These are phyloP conservation scores for Boletus tylopilopsis DNA, from an alignment of 768 basidiomycete species.

Conservation along the genomic window DNA sequence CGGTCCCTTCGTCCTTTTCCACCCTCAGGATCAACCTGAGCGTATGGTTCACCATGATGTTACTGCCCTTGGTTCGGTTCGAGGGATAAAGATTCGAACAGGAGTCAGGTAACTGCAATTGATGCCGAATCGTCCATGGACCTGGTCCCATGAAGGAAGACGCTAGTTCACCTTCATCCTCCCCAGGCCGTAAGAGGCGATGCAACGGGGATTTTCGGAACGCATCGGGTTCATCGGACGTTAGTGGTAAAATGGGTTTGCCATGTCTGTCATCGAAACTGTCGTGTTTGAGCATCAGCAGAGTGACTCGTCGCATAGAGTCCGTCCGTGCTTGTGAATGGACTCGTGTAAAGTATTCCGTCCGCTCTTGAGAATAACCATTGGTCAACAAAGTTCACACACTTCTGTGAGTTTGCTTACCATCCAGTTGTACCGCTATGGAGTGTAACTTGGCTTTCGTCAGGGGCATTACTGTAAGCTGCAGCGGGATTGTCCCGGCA, in stretches of 20 bases:
- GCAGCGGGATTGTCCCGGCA: constrained; percentile 77
- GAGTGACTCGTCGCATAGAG: constrained; percentile 51
- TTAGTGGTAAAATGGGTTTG: constrained; percentile 72
- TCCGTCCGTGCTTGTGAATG: constrained; percentile 69
- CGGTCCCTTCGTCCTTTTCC: constrained; percentile 67
- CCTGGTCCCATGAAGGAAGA: constrained; percentile 72
- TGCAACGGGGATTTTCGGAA: constrained; percentile 65
- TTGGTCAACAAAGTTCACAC: neutral
- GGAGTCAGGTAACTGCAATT: constrained; percentile 63
- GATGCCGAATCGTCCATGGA: constrained; percentile 79
- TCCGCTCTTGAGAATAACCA: constrained; percentile 54
- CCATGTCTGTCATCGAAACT: constrained; percentile 42
- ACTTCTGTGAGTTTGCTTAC: constrained; percentile 40
- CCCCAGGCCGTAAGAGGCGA: constrained; percentile 43
- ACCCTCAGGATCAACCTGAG: constrained; percentile 83
- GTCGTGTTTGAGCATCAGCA: constrained; percentile 56
- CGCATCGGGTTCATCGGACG: constrained; percentile 62
- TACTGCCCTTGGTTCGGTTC: constrained; percentile 55
- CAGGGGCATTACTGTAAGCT: constrained; percentile 78
- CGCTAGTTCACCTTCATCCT: constrained; percentile 53
- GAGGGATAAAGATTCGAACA: constrained; percentile 68
- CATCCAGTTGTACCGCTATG: constrained; percentile 73
- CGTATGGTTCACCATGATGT: constrained; percentile 69
- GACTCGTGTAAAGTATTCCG: constrained; percentile 74
- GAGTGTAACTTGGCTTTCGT: constrained; percentile 79